Evolutionary conservation across 352 stramenopile species (phyloP).

Genomic region (Blastocystis sp.): DNA sequence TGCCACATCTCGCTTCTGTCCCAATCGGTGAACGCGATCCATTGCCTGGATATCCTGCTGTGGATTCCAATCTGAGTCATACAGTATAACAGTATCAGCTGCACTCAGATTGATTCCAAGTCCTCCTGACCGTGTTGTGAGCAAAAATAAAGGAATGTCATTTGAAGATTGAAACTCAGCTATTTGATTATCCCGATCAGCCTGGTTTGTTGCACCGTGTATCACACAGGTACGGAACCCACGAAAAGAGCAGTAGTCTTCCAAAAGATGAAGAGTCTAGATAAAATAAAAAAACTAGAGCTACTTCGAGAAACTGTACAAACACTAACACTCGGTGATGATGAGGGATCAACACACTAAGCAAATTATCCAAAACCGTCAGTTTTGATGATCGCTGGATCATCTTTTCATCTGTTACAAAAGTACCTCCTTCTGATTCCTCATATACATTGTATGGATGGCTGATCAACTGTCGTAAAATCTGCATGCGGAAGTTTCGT

Average conservation of each 20-base stretch:
- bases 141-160: conserved; percentile 87
- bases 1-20: conserved; percentile 66
- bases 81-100: conserved; percentile 98
- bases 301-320: conserved; percentile 71
- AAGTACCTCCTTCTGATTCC: background rate
- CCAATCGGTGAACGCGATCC: conserved; percentile 82
- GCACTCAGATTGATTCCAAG: conserved; percentile 93
- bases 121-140: conserved; percentile 91
- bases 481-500: conserved; percentile 51
- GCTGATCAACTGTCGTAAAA: conserved; percentile 39
- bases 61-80: conserved; percentile 99
- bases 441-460: conserved; percentile 60
- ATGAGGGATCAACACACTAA: conserved; percentile 76
- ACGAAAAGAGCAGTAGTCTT: conserved; percentile 81
- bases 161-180: conserved; percentile 87
- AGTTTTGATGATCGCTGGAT: conserved; percentile 69
- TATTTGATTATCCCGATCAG: conserved; percentile 91
- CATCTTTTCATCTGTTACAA: conserved; percentile 10
- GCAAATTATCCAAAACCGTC: conserved; percentile 77
- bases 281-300: conserved; percentile 63
- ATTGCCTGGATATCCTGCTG: conserved; percentile 84
- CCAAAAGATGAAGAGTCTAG: conserved; percentile 79
- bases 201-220: conserved; percentile 87
- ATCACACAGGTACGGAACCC: conserved; percentile 81
- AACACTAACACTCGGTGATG: conserved; percentile 82